Base-by-base conservation (phyloP, 495 filamentous ascomycete genomes). In the Penicillium atrosanguineum region DNA sequence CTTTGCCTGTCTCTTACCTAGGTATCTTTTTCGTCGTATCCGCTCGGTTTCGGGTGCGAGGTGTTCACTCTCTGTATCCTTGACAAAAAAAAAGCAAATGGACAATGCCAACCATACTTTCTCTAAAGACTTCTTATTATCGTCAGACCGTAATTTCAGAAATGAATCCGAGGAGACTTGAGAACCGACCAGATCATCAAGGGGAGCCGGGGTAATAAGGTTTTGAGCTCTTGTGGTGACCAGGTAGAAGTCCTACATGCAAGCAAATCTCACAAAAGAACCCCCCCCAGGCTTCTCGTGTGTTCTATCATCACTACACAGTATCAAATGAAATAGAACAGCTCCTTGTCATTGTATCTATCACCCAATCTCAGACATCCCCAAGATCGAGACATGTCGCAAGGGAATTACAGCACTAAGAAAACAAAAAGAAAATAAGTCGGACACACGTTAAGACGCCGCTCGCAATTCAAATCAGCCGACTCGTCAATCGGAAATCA, bases 361-460 rank as follows among this genome's bases (percentile, higher is more conserved):
- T 60, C 39, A 52, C 34, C 31, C 57, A 46, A 40, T 53, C 34
- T 56, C 48, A 25, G 46, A 31, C 48, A 48, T 21, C 39, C 34
- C 52, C 14, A 20, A 57, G 45, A 55, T 48, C 18, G 39, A 52
- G 26, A 53, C 53, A 41, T 52, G 53, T 46, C 26, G 37, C 51
- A 48, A 19, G 40, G 37, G 46, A 44, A 60, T 56, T 60, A 60
- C 53, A 60, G 41, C 40, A 52, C 9, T 42, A 53, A 25, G 25
- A 55, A 43, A 25, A n/a, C 7, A 34, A 7, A 37, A 53, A 42
- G 51, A 29, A 44, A 29, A 42, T 45, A 59, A 54, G 52, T 65
- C 57, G 57, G 63, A 64, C 52, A 64, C 63, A 67, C 63, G 63
- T 67, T 67, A 67, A 61, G 63, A 67, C 63, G 63, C 63, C 63